These are phyloP conservation scores for Paramecium sexaurelia DNA, from an alignment of 73 alveolate genomes.

Conservation along the genomic window DNA sequence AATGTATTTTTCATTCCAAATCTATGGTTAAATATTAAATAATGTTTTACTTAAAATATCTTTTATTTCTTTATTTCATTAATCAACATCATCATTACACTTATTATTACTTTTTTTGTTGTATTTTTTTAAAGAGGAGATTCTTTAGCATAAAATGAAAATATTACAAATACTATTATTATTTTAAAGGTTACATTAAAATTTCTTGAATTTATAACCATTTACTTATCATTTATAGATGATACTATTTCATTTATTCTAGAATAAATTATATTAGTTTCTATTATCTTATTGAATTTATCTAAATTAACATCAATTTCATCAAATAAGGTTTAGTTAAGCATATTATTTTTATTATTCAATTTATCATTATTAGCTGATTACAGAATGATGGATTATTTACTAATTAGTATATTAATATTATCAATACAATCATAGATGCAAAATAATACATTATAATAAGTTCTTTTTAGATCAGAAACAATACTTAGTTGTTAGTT, in stretches of 20 bases:
- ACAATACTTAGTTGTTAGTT: neutral
- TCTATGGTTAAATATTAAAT: neutral
- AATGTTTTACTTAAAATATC: neutral
- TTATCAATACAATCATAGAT: neutral
- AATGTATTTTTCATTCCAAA: neutral
- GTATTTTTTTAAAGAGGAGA: neutral
- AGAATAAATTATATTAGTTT: neutral
- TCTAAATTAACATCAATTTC: neutral
- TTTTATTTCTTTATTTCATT: neutral
- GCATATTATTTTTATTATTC: neutral
- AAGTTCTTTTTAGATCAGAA: neutral
- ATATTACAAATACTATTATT: neutral
- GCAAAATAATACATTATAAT: neutral
- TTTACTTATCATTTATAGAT: neutral
- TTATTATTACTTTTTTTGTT: neutral
- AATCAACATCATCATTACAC: neutral
- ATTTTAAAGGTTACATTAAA: neutral
- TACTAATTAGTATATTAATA: neutral
- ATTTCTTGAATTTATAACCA: neutral
- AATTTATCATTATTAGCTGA: neutral
- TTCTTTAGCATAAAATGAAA: neutral
- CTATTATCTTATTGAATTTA: neutral
- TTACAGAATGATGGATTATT: neutral
- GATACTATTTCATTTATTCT: neutral
- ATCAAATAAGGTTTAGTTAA: neutral